These are phyloP conservation scores for Aspergillus sp. DNA, from an alignment of 2,329 filamentous ascomycete species.

Conservation along the genomic window DNA sequence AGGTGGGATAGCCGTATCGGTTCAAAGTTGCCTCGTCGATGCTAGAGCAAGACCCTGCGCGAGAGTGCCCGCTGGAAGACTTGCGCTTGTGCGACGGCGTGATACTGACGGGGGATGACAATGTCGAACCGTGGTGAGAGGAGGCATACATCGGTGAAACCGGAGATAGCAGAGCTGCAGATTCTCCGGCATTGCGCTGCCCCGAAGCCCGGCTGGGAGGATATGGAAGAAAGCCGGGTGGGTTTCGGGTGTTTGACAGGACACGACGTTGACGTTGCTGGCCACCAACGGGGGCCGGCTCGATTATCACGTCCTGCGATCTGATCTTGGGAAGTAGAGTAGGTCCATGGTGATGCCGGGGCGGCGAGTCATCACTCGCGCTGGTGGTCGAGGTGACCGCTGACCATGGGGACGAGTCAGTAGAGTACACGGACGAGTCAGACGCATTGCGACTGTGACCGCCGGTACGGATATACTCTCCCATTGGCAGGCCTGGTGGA, in stretches of 20 bases:
- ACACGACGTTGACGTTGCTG: constrained; percentile 59
- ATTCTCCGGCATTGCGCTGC: constrained; percentile 48
- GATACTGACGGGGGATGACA: constrained; percentile 66
- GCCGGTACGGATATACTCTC: constrained; percentile 29
- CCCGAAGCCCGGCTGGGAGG: constrained; percentile 42
- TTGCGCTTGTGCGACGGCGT: constrained; percentile 43
- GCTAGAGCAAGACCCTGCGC: constrained; percentile 66
- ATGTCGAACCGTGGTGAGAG: constrained; percentile 39
- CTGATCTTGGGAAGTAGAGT: constrained; percentile 82
- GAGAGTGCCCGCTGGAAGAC: constrained; percentile 44
- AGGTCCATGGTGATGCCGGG: constrained; percentile 72
- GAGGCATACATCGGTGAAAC: constrained; percentile 35
- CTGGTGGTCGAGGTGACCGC: constrained; percentile 68
- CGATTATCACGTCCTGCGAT: constrained; percentile 75
- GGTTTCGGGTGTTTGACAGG: constrained; percentile 54
- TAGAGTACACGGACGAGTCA: constrained; percentile 64
- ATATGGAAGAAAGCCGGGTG: constrained; percentile 53
- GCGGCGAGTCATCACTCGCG: constrained; percentile 65
- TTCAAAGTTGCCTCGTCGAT: constrained; percentile 66
- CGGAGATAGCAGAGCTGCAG: constrained; percentile 49
- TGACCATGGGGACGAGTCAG: constrained; percentile 68
- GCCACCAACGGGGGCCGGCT: constrained; percentile 51
- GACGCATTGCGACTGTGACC: constrained; percentile 63
- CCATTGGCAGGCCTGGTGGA: constrained; percentile 39
- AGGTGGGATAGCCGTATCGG: constrained; percentile 80